A percentile compares a stretch with the other conserved stretches of the same genome.
These are phyloP conservation scores for Fusarium pseudonygamai DNA, from an alignment of 2,329 filamentous ascomycete genomes.

Conservation along the genomic window DNA sequence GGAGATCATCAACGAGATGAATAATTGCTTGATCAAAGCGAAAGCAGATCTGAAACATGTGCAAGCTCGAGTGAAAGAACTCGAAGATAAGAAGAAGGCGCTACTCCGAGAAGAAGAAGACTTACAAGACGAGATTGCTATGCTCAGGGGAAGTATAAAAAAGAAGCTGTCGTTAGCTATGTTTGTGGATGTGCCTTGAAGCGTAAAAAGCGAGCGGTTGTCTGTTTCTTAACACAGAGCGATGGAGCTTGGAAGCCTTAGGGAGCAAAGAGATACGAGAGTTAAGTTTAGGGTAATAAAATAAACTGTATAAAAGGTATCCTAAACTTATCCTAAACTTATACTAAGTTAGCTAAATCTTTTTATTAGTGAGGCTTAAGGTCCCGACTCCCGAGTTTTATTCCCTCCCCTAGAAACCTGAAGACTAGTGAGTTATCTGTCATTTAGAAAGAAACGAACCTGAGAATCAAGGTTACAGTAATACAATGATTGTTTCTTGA, in stretches of 20 bases:
- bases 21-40: not conserved
- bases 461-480: accelerated
- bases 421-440: accelerated
- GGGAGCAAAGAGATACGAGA: too few relatives aligned
- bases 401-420: too few relatives aligned
- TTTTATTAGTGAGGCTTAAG: too few relatives aligned
- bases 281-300: too few relatives aligned
- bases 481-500: not conserved
- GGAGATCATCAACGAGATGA: not conserved
- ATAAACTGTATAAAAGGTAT: too few relatives aligned
- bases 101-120: not conserved
- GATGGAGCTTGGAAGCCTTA: not conserved
- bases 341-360: too few relatives aligned
- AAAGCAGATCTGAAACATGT: not conserved
- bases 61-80: not conserved
- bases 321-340: too few relatives aligned
- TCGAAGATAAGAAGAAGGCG: not conserved
- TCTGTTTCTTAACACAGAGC: not conserved
- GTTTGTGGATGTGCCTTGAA: not conserved
- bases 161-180: not conserved
- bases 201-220: accelerated
- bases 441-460: accelerated
- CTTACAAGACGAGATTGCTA: not conserved
- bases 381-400: too few relatives aligned
- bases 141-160: not conserved